Conservation (phyloP, 176 grass and related monocot genomes). For the Echinochloa phyllopogon region DNA sequence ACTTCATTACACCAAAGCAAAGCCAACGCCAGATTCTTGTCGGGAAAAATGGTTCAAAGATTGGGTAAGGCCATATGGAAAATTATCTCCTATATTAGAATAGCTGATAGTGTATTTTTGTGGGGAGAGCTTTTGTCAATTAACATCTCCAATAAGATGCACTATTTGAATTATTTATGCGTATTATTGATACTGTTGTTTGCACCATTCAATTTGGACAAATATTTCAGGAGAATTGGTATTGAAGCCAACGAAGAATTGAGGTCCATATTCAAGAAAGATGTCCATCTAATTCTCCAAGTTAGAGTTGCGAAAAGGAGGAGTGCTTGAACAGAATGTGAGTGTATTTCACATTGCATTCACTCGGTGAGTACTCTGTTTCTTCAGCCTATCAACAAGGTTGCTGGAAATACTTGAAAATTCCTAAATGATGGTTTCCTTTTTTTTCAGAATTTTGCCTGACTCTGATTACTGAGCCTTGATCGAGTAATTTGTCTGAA, state of each 20-base stretch:
- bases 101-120: conserved; percentile 5
- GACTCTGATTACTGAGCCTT: not conserved
- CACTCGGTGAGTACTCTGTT: not conserved
- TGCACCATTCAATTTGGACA: not conserved
- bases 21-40: conserved; percentile 97
- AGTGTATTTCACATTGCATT: conserved; percentile 31
- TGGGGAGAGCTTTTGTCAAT: not conserved
- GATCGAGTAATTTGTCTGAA: not conserved
- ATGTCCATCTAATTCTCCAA: conserved; percentile 97
- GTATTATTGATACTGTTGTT: not conserved
- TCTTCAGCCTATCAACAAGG: not conserved
- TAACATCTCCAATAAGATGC: not conserved
- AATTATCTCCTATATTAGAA: not conserved
- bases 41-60: conserved; percentile 98
- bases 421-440: not conserved
- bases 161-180: not conserved
- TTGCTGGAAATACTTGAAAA: conserved; percentile 23
- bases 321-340: conserved; percentile 59
- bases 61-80: conserved; percentile 61
- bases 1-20: conserved; percentile 89
- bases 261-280: conserved; percentile 90
- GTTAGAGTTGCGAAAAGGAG: conserved; percentile 87
- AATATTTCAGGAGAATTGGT: conserved; percentile 84
- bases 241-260: conserved; percentile 97
- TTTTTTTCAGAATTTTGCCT: not conserved